These are phyloP conservation scores for Nakazawaea anatomiae DNA, from an alignment of 805 yeast genomes.

Conservation along the genomic window DNA sequence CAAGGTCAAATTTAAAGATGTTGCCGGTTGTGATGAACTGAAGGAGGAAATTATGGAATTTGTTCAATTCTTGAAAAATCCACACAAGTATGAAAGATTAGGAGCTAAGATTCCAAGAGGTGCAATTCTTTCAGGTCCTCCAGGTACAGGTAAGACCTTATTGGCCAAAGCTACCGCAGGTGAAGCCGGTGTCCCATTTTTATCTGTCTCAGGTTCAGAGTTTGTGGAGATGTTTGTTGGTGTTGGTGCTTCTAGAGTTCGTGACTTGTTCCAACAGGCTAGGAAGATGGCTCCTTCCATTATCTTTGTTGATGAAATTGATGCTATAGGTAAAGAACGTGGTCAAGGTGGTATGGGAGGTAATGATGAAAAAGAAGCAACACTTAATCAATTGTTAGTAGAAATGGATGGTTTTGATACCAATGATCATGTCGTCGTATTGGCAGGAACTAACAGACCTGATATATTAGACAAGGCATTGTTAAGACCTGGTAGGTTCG, in stretches of 20 bases:
- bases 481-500: constrained; percentile 96
- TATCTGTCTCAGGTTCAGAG: constrained; percentile 94
- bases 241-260: constrained; percentile 97
- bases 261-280: constrained; percentile 90
- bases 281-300: constrained; percentile 93
- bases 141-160: constrained; percentile 98
- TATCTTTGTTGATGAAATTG: constrained; percentile 97
- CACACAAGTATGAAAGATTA: constrained; percentile 80
- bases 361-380: constrained; percentile 95
- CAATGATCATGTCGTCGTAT: constrained; percentile 88
- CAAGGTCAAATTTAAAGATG: constrained; percentile 85
- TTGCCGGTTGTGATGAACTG: constrained; percentile 96
- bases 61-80: constrained; percentile 87
- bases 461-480: constrained; percentile 91
- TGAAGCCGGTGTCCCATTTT: constrained; percentile 97
- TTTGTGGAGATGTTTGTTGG: constrained; percentile 99
- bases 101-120: constrained; percentile 99
- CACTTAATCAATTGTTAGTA: constrained; percentile 89
- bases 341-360: constrained; percentile 80
- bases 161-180: constrained; percentile 99
- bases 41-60: constrained; percentile 98
- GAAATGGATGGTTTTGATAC: constrained; percentile 98
- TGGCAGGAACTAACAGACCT: constrained; percentile 96
- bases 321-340: constrained; percentile 95
- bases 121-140: constrained; percentile 95